Conservation (phyloP, 306 rosid species). For the Crotalaria pallida region DNA sequence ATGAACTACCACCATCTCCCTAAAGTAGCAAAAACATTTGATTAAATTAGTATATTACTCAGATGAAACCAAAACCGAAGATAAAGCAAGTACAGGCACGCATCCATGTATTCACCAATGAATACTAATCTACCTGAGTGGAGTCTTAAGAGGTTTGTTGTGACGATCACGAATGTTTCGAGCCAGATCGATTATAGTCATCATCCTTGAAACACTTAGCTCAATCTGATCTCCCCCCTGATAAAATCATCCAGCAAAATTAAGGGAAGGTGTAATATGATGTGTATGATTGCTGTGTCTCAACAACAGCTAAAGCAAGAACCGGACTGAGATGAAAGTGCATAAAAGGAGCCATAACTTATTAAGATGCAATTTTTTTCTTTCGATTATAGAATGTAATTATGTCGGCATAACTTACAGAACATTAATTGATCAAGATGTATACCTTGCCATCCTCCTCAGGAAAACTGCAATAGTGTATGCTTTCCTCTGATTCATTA, state of each 20-base stretch:
- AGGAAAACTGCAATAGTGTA: constrained; percentile 85
- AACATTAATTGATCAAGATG: not conserved
- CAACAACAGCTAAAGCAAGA: constrained; percentile 8
- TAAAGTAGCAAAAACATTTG: constrained; percentile 22
- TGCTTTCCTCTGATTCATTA: constrained; percentile 67
- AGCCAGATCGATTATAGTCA: constrained; percentile 87
- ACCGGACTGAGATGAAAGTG: not conserved
- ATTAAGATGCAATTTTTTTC: no score
- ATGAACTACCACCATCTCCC: constrained; percentile 97
- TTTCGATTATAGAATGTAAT: constrained; percentile 1
- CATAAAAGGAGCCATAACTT: not conserved
- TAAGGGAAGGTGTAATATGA: constrained; percentile 13
- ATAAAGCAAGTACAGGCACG: not conserved
- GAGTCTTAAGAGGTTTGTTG: constrained; percentile 89
- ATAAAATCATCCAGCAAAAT: constrained; percentile 20
- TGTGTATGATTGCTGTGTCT: not conserved
- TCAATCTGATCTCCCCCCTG: constrained; percentile 85
- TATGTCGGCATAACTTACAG: not conserved
- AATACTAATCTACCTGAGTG: constrained; percentile 59
- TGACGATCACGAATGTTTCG: constrained; percentile 94
- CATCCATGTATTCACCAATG: not conserved
- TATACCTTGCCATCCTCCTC: constrained; percentile 74
- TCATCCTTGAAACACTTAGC: constrained; percentile 90
- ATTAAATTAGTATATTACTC: not conserved
- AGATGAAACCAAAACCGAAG: no score